Base-by-base conservation (phyloP, 768 basidiomycete genomes). In the Cantharellus cinnabarinus region DNA sequence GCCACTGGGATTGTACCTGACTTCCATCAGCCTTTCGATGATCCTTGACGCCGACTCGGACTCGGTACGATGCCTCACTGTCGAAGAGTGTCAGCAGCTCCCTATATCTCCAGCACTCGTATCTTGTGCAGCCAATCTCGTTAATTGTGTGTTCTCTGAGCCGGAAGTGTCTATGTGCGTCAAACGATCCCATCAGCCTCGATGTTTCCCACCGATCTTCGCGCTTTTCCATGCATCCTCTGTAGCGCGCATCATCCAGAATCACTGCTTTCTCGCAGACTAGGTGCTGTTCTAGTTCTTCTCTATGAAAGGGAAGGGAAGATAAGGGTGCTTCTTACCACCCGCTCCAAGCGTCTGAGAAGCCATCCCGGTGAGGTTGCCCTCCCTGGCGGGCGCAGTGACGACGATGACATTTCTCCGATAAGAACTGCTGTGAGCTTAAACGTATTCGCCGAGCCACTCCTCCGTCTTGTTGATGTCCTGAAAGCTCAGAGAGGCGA, bases 291-390 rank as follows among this genome's bases (percentile, higher is more conserved):
- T 0, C 74, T 93, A 2, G 79, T 91, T 1, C 72, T 89, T 5
- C 70, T 94, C 1, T 93, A 80, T 62, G 84, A 91, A 67, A 70
- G 76, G n/a, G 74, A 71, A 2, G 82, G 78, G 15, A 69, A 76
- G 50, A 70, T 91, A 3, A 78, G 82, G 7, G 88, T 93, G 3
- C 72, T 93, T 29, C 71, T 94, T 58, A 94, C 90, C 1, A 94
- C 90, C 2, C 78, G 90, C 5, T 86, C 89, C 3, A 89, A 85
- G 68, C 66, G 71, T 2, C 73, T 89, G 5, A 73, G 85, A 38
- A 78, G 82, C 0, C 85, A 89, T 68, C 80, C 85, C 2, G 86
- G 84, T 15, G 81, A 89, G 44, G 61, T 60, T 2, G 87, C 88
- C 1, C 68, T 90, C 0, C 89, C 89, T 0, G 89, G 89, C 14